These are phyloP conservation scores for Acanthochlamys bracteata DNA, from an alignment of 106 monocot species.

Conservation along the genomic window DNA sequence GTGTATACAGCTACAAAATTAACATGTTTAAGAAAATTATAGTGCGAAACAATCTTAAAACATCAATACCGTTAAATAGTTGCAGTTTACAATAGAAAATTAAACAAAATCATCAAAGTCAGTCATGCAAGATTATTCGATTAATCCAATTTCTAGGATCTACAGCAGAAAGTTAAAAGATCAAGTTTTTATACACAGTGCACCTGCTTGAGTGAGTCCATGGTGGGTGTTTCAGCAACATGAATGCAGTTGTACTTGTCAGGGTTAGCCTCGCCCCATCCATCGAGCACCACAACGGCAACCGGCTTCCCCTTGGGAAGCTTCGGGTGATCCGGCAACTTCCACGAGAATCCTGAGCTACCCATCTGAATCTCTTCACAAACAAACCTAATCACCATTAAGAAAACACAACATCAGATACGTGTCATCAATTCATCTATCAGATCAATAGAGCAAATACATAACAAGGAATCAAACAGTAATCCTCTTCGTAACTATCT, in stretches of 20 bases:
- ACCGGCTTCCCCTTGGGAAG: slow-evolving; percentile 65
- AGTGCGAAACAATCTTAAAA: too few species aligned
- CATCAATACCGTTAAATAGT: too few species aligned
- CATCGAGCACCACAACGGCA: slow-evolving; percentile 63
- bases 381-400: background rate
- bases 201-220: slow-evolving; percentile 76
- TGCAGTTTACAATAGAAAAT: too few species aligned
- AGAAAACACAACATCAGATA: background rate
- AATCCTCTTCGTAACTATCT: too few species aligned
- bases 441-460: background rate
- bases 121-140: too few species aligned
- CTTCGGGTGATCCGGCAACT: slow-evolving; percentile 56
- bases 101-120: too few species aligned
- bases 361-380: slow-evolving; percentile 39
- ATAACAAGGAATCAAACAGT: background rate
- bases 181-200: background rate
- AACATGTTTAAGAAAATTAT: too few species aligned
- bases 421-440: background rate
- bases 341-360: slow-evolving; percentile 43
- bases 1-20: too few species aligned
- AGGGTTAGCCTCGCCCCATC: slow-evolving; percentile 76
- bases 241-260: slow-evolving; percentile 74
- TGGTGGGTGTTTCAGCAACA: slow-evolving; percentile 58
- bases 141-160: too few species aligned
- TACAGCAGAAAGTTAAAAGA: too few species aligned